Base-by-base conservation (phyloP, 1,284 basidiomycete genomes). In the Rugosomyces carneus region DNA sequence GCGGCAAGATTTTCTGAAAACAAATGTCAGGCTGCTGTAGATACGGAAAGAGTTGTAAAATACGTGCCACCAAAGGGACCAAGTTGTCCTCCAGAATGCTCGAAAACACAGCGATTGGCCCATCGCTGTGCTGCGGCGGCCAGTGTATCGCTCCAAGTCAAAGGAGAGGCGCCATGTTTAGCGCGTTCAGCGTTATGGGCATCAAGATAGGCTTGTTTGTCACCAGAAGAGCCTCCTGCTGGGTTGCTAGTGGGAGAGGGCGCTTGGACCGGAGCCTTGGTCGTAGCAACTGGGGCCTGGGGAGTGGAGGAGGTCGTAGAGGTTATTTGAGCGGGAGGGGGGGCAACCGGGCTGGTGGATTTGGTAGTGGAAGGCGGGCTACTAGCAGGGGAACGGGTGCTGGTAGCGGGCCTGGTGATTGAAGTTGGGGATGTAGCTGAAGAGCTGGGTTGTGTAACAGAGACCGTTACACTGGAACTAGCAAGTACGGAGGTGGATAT, bases 1-100 rank as follows among this genome's bases (percentile, higher is more conserved):
- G 81, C 81, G 47, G 81, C 80, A 51, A 84, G 62, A 54, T 85
- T 84, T 64, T 84, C 81, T 81, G 58, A 7, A 50, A 19, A 41
- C 18, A 37, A 40, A 10, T 19, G 27, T 13, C 15, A 27, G 24
- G n/a, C 16, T 5, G 26, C 13, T 29, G 32, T 7, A 9, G 3
- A 10, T 15, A 29, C 27, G 2, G n/a, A n/a, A 20, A 21, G 15
- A 40, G 34, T 26, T 29, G 20, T 20, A 20, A 38, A 29, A 47
- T 21, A 46, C 70, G 16, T 53, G 80, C 79, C 79, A 56, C 83
- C 82, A 52, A 70, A 76, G 6, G 71, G 66, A 6, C 82, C 82
- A 37, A 84, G 72, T 21, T 66, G 60, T 36, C 81, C 81, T 21
- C 75, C 75, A 18, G 81, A 84, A 57, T 87, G 83, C 54, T 78